Percentiles rank a stretch among this genome's conserved stretches.
Evolutionary conservation across 805 yeast genomes (phyloP).

Genomic region (Yarrowia sp.): DNA sequence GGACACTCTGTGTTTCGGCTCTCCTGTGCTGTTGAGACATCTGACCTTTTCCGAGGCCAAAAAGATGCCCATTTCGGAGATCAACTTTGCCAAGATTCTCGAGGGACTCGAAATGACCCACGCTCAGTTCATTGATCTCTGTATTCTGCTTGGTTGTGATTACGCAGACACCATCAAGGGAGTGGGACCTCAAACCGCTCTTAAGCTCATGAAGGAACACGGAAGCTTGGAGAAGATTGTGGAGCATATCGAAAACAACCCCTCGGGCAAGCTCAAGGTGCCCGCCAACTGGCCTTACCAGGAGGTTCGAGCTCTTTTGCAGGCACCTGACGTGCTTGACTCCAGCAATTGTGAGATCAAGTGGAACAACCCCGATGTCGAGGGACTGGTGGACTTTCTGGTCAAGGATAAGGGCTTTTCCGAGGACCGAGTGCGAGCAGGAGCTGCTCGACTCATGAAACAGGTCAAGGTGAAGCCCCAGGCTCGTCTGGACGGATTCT

Average conservation of each 20-base stretch:
- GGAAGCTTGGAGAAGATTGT: slow-evolving; percentile 80
- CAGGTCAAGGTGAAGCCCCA: slow-evolving; percentile 86
- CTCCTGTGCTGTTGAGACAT: slow-evolving; percentile 84
- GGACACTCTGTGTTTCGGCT: slow-evolving; percentile 94
- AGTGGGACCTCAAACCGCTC: slow-evolving; percentile 94
- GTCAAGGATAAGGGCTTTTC: slow-evolving; percentile 88
- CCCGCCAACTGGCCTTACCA: slow-evolving; percentile 96
- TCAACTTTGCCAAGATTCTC: slow-evolving; percentile 68
- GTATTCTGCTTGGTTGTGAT: slow-evolving; percentile 95
- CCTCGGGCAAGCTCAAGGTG: slow-evolving; percentile 72
- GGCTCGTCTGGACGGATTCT: slow-evolving; percentile 91
- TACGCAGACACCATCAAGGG: slow-evolving; percentile 96
- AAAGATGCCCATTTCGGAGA: slow-evolving; percentile 89
- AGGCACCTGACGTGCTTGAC: slow-evolving; percentile 77
- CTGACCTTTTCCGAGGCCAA: slow-evolving; percentile 93
- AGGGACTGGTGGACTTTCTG: slow-evolving; percentile 81
- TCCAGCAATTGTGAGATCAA: slow-evolving; percentile 71
- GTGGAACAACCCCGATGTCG: slow-evolving; percentile 89
- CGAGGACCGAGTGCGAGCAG: slow-evolving; percentile 88
- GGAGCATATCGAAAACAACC: slow-evolving; percentile 59
- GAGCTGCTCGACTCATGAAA: slow-evolving; percentile 83
- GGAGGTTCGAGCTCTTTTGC: slow-evolving; percentile 84
- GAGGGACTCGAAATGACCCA: slow-evolving; percentile 78
- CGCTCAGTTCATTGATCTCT: slow-evolving; percentile 82
- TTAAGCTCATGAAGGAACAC: slow-evolving; percentile 85